A percentile compares a stretch with the other conserved stretches of the same genome.
These are phyloP conservation scores for Podaxis pistillaris DNA, from an alignment of 768 basidiomycete species.

Conservation along the genomic window DNA sequence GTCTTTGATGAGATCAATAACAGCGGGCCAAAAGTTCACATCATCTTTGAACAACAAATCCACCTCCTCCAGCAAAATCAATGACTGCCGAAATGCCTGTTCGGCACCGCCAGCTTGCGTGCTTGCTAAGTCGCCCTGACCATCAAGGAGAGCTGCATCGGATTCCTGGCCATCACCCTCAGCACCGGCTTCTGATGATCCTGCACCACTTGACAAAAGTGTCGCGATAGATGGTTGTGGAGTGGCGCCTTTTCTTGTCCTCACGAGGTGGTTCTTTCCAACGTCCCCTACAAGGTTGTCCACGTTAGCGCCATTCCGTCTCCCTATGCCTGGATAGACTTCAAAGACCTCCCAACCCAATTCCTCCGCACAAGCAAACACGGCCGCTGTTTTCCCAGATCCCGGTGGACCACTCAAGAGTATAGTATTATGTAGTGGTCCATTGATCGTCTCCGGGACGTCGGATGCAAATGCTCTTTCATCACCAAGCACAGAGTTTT, in stretches of 20 bases:
- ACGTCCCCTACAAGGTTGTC: slow-evolving; percentile 86
- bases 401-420: slow-evolving; percentile 82
- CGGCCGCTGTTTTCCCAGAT: slow-evolving; percentile 86
- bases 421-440: slow-evolving; percentile 77
- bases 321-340: slow-evolving; percentile 94
- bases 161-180: not conserved
- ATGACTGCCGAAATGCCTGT: slow-evolving; percentile 64
- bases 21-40: slow-evolving; percentile 79
- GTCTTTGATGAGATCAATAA: slow-evolving; percentile 76
- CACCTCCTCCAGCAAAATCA: slow-evolving; percentile 93
- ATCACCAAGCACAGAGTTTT: slow-evolving; percentile 13
- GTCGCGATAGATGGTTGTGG: slow-evolving; percentile 9
- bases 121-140: not conserved
- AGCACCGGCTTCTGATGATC: slow-evolving; percentile 1
- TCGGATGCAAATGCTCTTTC: slow-evolving; percentile 4
- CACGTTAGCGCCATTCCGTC: slow-evolving; percentile 75
- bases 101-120: slow-evolving; percentile 18
- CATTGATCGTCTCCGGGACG: slow-evolving; percentile 28
- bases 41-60: slow-evolving; percentile 92
- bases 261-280: slow-evolving; percentile 86
- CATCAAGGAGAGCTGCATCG: slow-evolving; percentile 7
- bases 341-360: slow-evolving; percentile 97
- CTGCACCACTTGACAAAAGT: slow-evolving; percentile 1
- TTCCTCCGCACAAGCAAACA: slow-evolving; percentile 93
- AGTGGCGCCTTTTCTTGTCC: slow-evolving; percentile 22